Conservation (phyloP, 1,284 basidiomycete genomes). For the Ceratobasidium sp. region DNA sequence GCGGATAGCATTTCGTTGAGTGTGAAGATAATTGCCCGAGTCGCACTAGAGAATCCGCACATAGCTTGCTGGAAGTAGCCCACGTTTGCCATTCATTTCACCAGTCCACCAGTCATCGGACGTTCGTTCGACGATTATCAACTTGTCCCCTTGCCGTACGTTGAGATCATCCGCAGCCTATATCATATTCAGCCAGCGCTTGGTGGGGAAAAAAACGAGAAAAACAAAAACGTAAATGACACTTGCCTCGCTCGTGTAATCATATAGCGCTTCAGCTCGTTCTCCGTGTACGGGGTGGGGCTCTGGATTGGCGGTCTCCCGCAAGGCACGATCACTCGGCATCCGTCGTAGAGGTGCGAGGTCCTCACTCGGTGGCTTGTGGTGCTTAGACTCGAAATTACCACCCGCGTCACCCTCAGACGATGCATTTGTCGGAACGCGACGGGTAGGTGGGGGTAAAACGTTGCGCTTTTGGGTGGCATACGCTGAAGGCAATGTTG, state of each 20-base stretch:
- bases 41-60: conserved; percentile 44
- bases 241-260: conserved; percentile 74
- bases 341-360: conserved; percentile 44
- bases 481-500: conserved; percentile 65
- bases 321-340: conserved; percentile 50
- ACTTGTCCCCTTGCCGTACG: conserved; percentile 36
- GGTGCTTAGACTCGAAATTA: conserved; percentile 36
- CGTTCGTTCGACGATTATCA: conserved; percentile 45
- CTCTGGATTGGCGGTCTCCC: conserved; percentile 52
- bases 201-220: neutral
- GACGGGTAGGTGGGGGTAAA: conserved; percentile 68
- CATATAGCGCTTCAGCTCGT: conserved; percentile 82
- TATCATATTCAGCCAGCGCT: neutral
- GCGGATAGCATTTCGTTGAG: neutral
- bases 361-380: conserved; percentile 29
- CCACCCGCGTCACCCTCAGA: conserved; percentile 36
- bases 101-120: conserved; percentile 51
- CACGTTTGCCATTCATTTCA: conserved; percentile 45
- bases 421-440: conserved; percentile 51
- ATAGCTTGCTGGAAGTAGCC: conserved; percentile 49
- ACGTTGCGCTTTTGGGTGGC: conserved; percentile 61
- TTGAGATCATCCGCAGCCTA: conserved; percentile 47
- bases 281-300: conserved; percentile 66
- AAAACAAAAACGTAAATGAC: neutral
- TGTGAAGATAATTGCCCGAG: neutral